Evolutionary conservation across 768 basidiomycete genomes (phyloP).

Genomic region (Boletus rubescentipes): DNA sequence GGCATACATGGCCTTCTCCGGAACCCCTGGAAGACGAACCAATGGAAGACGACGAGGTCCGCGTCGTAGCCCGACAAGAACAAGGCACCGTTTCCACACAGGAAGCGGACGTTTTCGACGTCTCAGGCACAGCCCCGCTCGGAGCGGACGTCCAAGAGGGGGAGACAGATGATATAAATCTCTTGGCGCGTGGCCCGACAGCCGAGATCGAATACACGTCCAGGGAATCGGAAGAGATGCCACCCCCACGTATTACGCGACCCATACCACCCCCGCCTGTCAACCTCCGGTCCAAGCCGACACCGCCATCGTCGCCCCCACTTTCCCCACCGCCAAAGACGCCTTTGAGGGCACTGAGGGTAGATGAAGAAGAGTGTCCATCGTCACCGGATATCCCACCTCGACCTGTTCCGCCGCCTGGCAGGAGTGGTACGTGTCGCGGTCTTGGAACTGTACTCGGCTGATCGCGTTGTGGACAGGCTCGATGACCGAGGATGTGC

Average conservation of each 20-base stretch:
- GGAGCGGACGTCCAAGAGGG: background rate
- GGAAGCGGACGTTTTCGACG: background rate
- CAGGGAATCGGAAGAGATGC: constrained; percentile 25
- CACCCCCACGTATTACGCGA: constrained; percentile 32
- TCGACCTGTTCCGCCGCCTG: constrained; percentile 30
- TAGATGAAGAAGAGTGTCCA: constrained; percentile 25
- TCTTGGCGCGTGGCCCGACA: background rate
- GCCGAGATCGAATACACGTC: constrained; percentile 1
- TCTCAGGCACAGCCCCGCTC: background rate
- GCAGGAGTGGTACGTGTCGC: constrained; percentile 26
- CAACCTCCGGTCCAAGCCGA: constrained; percentile 23
- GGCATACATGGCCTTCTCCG: background rate
- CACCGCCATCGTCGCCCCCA: constrained; percentile 15
- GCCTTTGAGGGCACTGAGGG: constrained; percentile 9
- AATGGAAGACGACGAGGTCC: background rate
- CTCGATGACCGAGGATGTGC: constrained; percentile 10
- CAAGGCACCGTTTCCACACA: constrained; percentile 2
- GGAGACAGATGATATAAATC: background rate
- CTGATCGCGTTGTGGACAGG: constrained; percentile 14
- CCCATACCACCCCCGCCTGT: constrained; percentile 35
- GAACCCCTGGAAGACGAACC: constrained; percentile 9
- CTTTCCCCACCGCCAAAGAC: constrained; percentile 16
- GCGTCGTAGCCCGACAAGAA: background rate
- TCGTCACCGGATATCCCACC: constrained; percentile 32
- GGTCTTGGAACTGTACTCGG: background rate